Percentiles rank a stretch among this genome's conserved stretches.
phyloP scores from a whole-genome alignment of 2,329 filamentous ascomycete genomes.

The Pezicula neosporulosa region DNA sequence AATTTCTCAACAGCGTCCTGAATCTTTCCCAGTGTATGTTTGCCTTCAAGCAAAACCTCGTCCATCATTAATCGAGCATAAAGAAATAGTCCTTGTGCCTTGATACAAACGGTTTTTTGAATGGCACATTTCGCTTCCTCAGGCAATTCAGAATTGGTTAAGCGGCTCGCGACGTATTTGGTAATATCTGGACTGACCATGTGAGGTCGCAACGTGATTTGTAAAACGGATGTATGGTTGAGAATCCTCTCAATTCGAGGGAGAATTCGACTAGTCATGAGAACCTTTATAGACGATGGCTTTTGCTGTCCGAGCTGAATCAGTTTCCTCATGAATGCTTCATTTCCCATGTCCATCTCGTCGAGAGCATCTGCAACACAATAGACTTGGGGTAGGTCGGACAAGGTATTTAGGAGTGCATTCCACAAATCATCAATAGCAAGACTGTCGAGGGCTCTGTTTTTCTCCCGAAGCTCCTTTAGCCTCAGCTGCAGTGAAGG shows the following conservation, averaged over 20 bases:
- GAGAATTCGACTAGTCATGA: conserved; percentile 39
- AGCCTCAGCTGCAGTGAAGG: conserved; percentile 22
- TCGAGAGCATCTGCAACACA: conserved; percentile 49
- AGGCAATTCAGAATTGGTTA: conserved; percentile 8
- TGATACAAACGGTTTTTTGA: background rate
- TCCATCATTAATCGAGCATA: conserved; percentile 20
- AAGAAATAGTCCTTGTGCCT: conserved; percentile 16
- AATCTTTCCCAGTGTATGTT: background rate
- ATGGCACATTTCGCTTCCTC: conserved; percentile 2
- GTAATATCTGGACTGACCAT: conserved; percentile 36
- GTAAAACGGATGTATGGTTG: conserved; percentile 18
- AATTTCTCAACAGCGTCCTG: background rate
- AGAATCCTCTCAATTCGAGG: conserved; percentile 29
- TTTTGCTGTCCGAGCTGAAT: conserved; percentile 27
- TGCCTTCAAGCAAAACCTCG: background rate
- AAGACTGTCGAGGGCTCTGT: conserved; percentile 10
- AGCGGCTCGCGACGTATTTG: conserved; percentile 20
- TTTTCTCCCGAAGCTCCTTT: conserved; percentile 6
- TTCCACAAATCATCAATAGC: conserved; percentile 26
- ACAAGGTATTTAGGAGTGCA: conserved; percentile 19
- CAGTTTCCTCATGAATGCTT: conserved; percentile 31
- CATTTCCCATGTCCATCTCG: conserved; percentile 40
- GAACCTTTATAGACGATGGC: conserved; percentile 33
- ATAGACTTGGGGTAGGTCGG: conserved; percentile 26
- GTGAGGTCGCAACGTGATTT: conserved; percentile 34